phyloP scores from a whole-genome alignment of 2,329 filamentous ascomycete species.

The Hypoxylon sp. region DNA sequence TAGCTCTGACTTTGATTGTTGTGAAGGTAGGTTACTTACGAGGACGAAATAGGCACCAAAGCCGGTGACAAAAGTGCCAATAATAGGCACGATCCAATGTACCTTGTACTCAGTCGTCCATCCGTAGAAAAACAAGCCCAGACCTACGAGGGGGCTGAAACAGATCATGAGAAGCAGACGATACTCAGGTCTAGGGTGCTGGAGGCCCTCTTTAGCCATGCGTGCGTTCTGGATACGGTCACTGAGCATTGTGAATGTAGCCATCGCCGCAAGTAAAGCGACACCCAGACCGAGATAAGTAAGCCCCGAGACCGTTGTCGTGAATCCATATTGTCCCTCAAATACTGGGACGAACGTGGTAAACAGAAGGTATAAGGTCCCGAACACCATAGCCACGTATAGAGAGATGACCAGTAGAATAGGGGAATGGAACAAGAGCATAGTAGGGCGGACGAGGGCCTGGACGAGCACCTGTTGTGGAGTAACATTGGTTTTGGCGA shows the following conservation, averaged over 20 bases:
- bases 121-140: slow-evolving; percentile 54
- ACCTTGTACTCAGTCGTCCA: slow-evolving; percentile 25
- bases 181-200: slow-evolving; percentile 56
- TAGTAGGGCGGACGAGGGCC: slow-evolving; percentile 53
- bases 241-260: not conserved
- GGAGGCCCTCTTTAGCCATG: slow-evolving; percentile 25
- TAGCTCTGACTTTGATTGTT: not conserved
- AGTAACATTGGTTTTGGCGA: slow-evolving; percentile 46
- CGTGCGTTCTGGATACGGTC: slow-evolving; percentile 27
- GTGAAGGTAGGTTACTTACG: not conserved
- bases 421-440: slow-evolving; percentile 57
- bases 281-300: slow-evolving; percentile 59
- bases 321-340: slow-evolving; percentile 57
- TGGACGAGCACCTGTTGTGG: slow-evolving; percentile 46
- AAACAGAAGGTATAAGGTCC: slow-evolving; percentile 60
- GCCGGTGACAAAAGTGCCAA: slow-evolving; percentile 14
- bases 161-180: slow-evolving; percentile 60
- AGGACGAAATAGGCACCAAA: slow-evolving; percentile 15
- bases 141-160: slow-evolving; percentile 56
- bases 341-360: slow-evolving; percentile 61
- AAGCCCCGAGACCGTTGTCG: slow-evolving; percentile 56
- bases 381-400: slow-evolving; percentile 51
- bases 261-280: slow-evolving; percentile 48
- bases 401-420: slow-evolving; percentile 56
- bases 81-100: slow-evolving; percentile 29